Percentiles rank a stretch among this genome's conserved stretches.
These are phyloP conservation scores for Saccharomycopsis sp. DNA, from an alignment of 805 yeast species.

Conservation along the genomic window DNA sequence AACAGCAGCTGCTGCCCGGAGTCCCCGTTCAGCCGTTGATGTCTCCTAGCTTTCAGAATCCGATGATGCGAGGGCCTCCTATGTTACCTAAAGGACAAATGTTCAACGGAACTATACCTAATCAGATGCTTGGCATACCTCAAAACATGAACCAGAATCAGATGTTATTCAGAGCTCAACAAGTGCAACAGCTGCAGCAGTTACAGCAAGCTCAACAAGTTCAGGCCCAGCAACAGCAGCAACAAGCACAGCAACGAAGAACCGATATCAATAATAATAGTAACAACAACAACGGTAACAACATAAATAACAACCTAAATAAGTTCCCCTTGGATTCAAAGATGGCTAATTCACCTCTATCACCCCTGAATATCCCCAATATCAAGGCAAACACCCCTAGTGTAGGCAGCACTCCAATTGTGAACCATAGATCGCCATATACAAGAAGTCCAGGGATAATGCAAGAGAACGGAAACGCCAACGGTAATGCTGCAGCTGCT, in stretches of 20 bases:
- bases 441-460: neutral
- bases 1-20: neutral
- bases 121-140: neutral
- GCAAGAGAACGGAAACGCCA: neutral
- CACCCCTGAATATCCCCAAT: neutral
- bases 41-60: conserved; percentile 1
- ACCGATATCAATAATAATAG: neutral
- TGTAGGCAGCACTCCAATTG: neutral
- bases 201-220: conserved; percentile 4
- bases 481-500: neutral
- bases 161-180: neutral
- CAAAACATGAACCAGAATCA: neutral
- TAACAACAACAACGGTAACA: neutral
- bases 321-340: neutral
- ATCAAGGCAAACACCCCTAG: neutral
- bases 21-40: neutral
- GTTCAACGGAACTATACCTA: neutral
- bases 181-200: neutral
- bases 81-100: neutral
- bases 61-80: neutral
- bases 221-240: conserved; percentile 10
- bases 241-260: neutral
- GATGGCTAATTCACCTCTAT: neutral
- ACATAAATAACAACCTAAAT: neutral
- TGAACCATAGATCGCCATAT: neutral